These are phyloP conservation scores for Penicillium cataractarum DNA, from an alignment of 495 filamentous ascomycete species.

Conservation along the genomic window DNA sequence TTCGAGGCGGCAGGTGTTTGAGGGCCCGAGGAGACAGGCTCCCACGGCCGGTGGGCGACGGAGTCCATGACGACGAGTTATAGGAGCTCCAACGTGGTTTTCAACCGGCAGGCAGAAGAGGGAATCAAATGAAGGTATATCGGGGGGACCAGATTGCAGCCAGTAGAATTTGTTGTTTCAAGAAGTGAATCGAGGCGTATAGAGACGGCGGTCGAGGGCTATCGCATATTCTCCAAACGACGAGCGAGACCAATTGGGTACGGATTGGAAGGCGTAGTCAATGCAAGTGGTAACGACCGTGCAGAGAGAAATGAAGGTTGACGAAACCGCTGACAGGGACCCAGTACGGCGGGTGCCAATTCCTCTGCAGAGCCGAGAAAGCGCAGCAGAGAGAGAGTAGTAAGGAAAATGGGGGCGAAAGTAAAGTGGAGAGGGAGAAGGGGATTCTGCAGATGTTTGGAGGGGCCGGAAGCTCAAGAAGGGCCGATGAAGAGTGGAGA, in stretches of 20 bases:
- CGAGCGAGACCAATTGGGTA: slow-evolving; percentile 3
- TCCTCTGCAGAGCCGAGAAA: background rate
- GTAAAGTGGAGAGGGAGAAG: slow-evolving; percentile 9
- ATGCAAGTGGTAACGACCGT: slow-evolving; percentile 9
- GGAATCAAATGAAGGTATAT: background rate
- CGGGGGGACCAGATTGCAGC: background rate
- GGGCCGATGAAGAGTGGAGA: slow-evolving; percentile 1
- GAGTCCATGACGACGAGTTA: slow-evolving; percentile 41
- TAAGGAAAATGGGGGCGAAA: slow-evolving; percentile 3
- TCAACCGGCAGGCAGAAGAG: no score
- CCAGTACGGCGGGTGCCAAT: background rate
- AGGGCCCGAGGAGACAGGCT: slow-evolving; percentile 41
- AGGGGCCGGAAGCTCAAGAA: slow-evolving; percentile 12
- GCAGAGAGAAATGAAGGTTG: slow-evolving; percentile 1
- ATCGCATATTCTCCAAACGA: slow-evolving; percentile 35
- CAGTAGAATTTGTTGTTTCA: slow-evolving; percentile 10
- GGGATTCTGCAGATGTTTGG: slow-evolving; percentile 1
- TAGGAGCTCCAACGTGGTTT: background rate
- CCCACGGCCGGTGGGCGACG: slow-evolving; percentile 48
- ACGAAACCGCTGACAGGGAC: background rate
- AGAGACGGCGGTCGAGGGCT: slow-evolving; percentile 20
- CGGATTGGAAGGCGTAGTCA: background rate
- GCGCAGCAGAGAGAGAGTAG: slow-evolving; percentile 1
- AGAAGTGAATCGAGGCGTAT: slow-evolving; percentile 33
- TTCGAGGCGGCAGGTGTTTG: slow-evolving; percentile 41